Evolutionary conservation across 2,329 filamentous ascomycete genomes (phyloP).

Genomic region (Cordyceps cicadae): DNA sequence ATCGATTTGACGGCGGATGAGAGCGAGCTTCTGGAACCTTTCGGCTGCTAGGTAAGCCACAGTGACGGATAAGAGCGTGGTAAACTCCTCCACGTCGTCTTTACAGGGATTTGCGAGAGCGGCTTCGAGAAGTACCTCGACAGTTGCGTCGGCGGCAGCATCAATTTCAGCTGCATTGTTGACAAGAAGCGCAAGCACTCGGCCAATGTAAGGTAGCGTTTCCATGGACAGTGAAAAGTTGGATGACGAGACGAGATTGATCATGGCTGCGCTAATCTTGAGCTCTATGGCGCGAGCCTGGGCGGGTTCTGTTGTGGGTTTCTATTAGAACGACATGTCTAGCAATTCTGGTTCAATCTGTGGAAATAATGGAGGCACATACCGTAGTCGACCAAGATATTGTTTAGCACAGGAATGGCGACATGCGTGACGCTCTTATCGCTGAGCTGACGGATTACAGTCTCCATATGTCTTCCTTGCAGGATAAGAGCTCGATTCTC

Average conservation of each 20-base stretch:
- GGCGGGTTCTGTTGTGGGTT: constrained; percentile 39
- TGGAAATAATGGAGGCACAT: constrained; percentile 16
- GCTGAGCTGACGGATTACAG: constrained; percentile 40
- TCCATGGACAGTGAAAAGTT: constrained; percentile 32
- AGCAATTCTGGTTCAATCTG: too few species aligned
- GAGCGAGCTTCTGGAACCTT: constrained; percentile 40
- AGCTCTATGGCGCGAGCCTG: constrained; percentile 47
- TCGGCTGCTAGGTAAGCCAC: constrained; percentile 48
- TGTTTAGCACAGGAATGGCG: constrained; percentile 52
- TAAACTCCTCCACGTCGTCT: constrained; percentile 47
- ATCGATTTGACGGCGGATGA: constrained; percentile 31
- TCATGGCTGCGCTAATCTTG: constrained; percentile 39
- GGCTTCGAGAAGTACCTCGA: constrained; percentile 40
- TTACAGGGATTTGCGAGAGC: constrained; percentile 33
- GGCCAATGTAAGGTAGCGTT: constrained; percentile 46
- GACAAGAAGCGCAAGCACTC: constrained; percentile 46
- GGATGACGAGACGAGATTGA: constrained; percentile 40
- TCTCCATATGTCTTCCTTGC: constrained; percentile 36
- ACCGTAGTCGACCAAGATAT: constrained; percentile 58
- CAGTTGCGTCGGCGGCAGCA: constrained; percentile 37
- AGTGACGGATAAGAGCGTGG: constrained; percentile 42
- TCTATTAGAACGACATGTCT: not conserved
- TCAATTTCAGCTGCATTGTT: constrained; percentile 42
- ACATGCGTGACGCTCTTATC: constrained; percentile 42
- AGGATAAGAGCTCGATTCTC: constrained; percentile 51